Conservation (phyloP, 371 early-diverging fungal genomes). For the Apophysomyces ossiformis region DNA sequence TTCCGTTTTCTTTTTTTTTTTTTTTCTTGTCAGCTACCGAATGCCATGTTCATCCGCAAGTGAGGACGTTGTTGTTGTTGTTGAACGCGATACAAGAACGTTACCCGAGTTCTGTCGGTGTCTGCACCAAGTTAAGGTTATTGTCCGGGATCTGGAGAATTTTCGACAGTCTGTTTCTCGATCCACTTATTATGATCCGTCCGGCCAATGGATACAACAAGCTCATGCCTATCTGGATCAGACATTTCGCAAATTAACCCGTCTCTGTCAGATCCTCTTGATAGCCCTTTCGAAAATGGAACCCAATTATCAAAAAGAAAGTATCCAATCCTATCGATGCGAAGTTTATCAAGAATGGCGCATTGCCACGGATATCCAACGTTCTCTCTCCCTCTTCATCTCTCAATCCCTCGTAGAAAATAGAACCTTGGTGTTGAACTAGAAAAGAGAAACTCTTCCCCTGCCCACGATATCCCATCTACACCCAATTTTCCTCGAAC, state of each 20-base stretch:
- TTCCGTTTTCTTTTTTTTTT: too few species aligned
- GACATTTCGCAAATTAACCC: constrained; percentile 44
- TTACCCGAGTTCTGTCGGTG: constrained; percentile 45
- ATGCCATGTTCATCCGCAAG: too few species aligned
- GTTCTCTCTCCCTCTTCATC: background rate
- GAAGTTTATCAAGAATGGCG: constrained; percentile 6
- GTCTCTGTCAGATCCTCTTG: constrained; percentile 41
- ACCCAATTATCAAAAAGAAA: background rate
- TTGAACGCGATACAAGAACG: background rate
- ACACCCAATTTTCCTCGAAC: too few species aligned
- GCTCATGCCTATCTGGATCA: constrained; percentile 42
- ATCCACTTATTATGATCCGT: constrained; percentile 25
- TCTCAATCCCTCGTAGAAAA: background rate
- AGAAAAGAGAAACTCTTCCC: too few species aligned
- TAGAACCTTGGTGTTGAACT: too few species aligned
- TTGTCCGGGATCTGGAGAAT: constrained; percentile 40
- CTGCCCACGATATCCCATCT: too few species aligned
- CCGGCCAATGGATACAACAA: constrained; percentile 28
- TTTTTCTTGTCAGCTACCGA: too few species aligned
- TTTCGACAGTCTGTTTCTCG: constrained; percentile 38
- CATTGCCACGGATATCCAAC: background rate
- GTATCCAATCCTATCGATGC: constrained; percentile 6
- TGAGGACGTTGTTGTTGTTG: too few species aligned
- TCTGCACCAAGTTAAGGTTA: constrained; percentile 48
- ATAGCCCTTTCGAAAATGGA: constrained; percentile 43